A percentile compares a stretch with the other conserved stretches of the same genome.
These are phyloP conservation scores for Penicillium dipodomyicola DNA, from an alignment of 495 filamentous ascomycete species.

Conservation along the genomic window DNA sequence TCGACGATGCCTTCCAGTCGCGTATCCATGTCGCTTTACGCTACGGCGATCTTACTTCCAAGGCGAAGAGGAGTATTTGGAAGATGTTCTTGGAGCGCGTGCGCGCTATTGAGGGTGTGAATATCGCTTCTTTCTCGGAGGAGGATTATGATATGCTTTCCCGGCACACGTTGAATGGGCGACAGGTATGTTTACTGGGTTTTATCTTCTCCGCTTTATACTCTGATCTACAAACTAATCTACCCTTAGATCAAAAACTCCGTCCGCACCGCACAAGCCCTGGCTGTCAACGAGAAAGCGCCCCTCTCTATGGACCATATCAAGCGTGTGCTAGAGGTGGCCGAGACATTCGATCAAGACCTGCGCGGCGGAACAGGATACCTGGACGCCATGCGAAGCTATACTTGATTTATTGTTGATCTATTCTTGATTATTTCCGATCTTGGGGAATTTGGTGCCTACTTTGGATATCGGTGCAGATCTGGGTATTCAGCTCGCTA, in stretches of 20 bases:
- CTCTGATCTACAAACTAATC: slow-evolving; percentile 5
- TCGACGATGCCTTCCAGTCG: slow-evolving; percentile 65
- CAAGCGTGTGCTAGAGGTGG: slow-evolving; percentile 75
- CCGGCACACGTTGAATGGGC: slow-evolving; percentile 76
- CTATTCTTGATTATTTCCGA: not conserved
- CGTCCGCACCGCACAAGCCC: slow-evolving; percentile 78
- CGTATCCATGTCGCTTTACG: slow-evolving; percentile 73
- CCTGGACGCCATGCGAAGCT: slow-evolving; percentile 52
- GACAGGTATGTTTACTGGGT: slow-evolving; percentile 56
- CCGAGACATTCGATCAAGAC: slow-evolving; percentile 79
- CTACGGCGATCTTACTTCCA: slow-evolving; percentile 72
- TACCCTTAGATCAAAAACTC: slow-evolving; percentile 79
- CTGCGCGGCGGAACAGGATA: slow-evolving; percentile 62
- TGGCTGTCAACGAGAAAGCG: slow-evolving; percentile 74
- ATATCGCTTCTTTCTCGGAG: slow-evolving; percentile 61
- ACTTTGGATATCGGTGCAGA: not conserved
- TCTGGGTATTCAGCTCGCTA: not conserved
- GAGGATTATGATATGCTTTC: slow-evolving; percentile 66
- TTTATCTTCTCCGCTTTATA: not conserved
- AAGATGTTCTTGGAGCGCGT: slow-evolving; percentile 78
- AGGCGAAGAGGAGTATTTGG: slow-evolving; percentile 82
- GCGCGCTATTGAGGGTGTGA: slow-evolving; percentile 59
- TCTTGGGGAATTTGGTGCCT: slow-evolving; percentile 2
- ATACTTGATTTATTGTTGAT: slow-evolving; percentile 32
- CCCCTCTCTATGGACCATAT: slow-evolving; percentile 78